Evolutionary conservation across 1,284 basidiomycete species (phyloP), one percentile per base, ranked within the genome.

Genomic region (Ceratorhiza oryzae-sativae): DNA sequence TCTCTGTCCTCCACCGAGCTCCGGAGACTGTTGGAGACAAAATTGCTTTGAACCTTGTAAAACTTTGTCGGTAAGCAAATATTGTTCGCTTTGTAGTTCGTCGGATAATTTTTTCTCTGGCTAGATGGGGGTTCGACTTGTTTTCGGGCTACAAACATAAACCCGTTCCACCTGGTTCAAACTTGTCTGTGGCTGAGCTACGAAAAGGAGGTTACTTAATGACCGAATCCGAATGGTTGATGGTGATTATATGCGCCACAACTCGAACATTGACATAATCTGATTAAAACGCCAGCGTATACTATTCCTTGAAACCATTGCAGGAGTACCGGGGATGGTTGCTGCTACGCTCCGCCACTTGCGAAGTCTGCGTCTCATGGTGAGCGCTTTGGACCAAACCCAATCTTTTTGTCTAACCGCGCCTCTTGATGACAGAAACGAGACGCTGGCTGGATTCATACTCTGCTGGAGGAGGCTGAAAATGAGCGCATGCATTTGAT

Each of bases 401-500:
- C 15, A 30, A 25, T 41, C 34, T 36, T 20, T 20, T 71, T 58
- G 39, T 42, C 41, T 48, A 68, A 34, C 73, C 41, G 72, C 74
- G n/a, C 62, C 48, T 39, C 13, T 41, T 55, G n/a, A 32, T 41
- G 60, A n/a, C 75, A 93, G 90, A 87, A 88, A 76, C 87, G 95
- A 60, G 95, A 97, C 80, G 90, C 89, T 71, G 94, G 94, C 67
- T 97, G 94, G 93, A 88, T 90, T 75, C 84, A 87, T 73, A 95
- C 93, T 2, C 86, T 94, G 46, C 83, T 97, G 30, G 92, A 95
- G 79, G 95, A 98, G 82, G 95, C 95, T 6, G 95, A 98, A 79
- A 98, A 98, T 78, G 95, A 98, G 81, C 85, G 95, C 62, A 95
- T 95, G 93, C 94, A 96, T 80, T 84, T 96, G 46, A 93, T 96